These are phyloP conservation scores for Phyllosticta citribraziliensis DNA, from an alignment of 2,329 filamentous ascomycete genomes.

Conservation along the genomic window DNA sequence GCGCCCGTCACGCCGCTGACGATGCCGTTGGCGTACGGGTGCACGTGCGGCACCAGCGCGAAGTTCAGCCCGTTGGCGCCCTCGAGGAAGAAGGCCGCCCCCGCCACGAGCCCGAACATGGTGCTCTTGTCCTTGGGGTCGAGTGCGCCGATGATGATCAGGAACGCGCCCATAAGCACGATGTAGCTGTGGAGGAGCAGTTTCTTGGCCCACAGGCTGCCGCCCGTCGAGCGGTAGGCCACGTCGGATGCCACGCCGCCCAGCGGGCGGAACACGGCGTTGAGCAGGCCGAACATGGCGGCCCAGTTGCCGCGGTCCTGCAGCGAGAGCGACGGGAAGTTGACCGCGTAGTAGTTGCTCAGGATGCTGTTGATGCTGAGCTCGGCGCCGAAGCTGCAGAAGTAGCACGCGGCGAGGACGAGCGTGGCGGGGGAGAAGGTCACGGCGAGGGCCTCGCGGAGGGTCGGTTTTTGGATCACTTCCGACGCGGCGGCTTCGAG, in stretches of 20 bases:
- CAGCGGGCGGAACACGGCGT: conserved; percentile 56
- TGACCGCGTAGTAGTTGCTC: conserved; percentile 48
- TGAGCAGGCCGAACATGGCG: conserved; percentile 67
- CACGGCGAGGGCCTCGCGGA: conserved; percentile 51
- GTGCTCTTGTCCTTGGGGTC: conserved; percentile 52
- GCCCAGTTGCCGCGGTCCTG: conserved; percentile 52
- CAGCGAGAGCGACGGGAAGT: conserved; percentile 46
- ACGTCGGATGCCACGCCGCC: conserved; percentile 55
- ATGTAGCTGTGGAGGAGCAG: conserved; percentile 47
- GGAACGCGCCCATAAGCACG: conserved; percentile 48
- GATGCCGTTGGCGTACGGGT: conserved; percentile 67
- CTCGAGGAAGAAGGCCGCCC: conserved; percentile 74
- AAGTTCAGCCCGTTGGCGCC: conserved; percentile 82
- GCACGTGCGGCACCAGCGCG: conserved; percentile 75
- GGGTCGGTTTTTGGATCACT: conserved; percentile 50
- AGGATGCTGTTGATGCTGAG: conserved; percentile 52
- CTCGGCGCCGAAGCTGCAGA: conserved; percentile 52
- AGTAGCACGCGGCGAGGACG: conserved; percentile 44
- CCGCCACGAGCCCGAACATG: conserved; percentile 67
- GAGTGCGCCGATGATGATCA: conserved; percentile 52
- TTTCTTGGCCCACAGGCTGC: conserved; percentile 55
- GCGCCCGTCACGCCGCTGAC: conserved; percentile 73
- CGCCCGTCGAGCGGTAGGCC: too few relatives aligned
- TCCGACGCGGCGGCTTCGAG: conserved; percentile 50
- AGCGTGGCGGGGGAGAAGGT: conserved; percentile 51